A percentile compares a stretch with the other conserved stretches of the same genome.
Evolutionary conservation across 495 filamentous ascomycete species (phyloP).

Genomic region (Neurospora pannonica): DNA sequence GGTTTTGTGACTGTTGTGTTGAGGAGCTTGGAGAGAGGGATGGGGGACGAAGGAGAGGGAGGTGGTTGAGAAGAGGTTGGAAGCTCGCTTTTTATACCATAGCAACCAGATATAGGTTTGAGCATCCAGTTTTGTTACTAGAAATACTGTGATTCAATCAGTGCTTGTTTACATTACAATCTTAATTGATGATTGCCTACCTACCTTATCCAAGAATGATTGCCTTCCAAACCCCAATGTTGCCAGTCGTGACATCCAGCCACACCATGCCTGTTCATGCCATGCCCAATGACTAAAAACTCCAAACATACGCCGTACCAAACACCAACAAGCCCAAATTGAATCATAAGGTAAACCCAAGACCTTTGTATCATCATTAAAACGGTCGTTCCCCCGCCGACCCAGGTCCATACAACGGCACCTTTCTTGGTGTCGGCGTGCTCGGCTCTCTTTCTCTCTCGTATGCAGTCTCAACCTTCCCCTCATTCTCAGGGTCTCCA

Average conservation of each 20-base stretch:
- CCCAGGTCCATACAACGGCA: background rate
- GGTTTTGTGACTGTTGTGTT: background rate
- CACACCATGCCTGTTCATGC: background rate
- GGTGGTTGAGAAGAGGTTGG: background rate
- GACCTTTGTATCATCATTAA: background rate
- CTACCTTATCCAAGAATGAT: background rate
- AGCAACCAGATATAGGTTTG: background rate
- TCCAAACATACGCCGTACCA: background rate
- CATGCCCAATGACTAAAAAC: background rate
- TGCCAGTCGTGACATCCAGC: background rate
- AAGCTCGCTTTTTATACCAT: background rate
- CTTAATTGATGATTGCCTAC: background rate
- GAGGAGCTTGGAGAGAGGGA: background rate
- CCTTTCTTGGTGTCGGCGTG: slow-evolving; percentile 12
- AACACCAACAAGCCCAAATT: background rate
- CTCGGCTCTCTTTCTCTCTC: background rate
- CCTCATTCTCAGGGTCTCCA: background rate
- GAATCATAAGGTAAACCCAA: background rate
- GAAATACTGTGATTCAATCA: background rate
- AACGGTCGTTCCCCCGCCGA: background rate
- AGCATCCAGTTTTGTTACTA: background rate
- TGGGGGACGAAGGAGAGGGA: background rate
- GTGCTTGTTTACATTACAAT: background rate
- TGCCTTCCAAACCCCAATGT: background rate
- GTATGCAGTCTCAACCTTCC: background rate